Percentiles rank a stretch among this genome's conserved stretches.
These are phyloP conservation scores for Pseudonitzschia delicatissima DNA, from an alignment of 108 stramenopile genomes.

Conservation along the genomic window DNA sequence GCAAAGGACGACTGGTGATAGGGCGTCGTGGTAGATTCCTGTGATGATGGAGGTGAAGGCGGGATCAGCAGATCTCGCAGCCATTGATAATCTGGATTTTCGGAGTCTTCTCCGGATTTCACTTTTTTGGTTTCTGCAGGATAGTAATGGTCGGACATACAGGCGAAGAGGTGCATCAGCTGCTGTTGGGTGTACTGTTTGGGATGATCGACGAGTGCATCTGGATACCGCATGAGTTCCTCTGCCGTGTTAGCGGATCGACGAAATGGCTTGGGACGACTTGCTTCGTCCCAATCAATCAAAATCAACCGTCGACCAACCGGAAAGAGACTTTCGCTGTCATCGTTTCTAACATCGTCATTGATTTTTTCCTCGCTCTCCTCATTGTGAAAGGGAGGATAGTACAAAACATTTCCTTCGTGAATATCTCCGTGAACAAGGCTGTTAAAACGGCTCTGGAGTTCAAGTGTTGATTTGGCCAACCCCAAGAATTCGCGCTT, in stretches of 20 bases:
- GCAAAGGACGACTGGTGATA: no score
- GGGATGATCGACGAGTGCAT: neutral
- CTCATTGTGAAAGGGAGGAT: neutral
- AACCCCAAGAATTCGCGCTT: neutral
- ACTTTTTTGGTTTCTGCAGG: neutral
- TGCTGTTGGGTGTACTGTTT: slow-evolving; percentile 11
- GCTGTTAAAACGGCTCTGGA: neutral
- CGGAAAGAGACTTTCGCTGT: neutral
- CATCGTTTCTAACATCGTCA: neutral
- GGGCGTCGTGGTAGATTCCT: no score
- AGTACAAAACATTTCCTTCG: slow-evolving; percentile 8
- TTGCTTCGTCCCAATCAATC: slow-evolving; percentile 21
- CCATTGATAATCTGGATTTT: no score
- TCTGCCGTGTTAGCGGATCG: neutral
- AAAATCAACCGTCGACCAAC: neutral
- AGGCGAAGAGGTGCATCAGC: neutral
- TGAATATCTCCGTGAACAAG: slow-evolving; percentile 18
- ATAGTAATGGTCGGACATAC: neutral
- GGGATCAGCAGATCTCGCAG: no score
- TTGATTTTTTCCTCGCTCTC: neutral
- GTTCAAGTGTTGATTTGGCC: neutral
- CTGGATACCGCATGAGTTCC: slow-evolving; percentile 10
- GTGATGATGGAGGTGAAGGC: no score
- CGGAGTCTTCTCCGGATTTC: no score
- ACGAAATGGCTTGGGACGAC: slow-evolving; percentile 6